Base-by-base conservation (phyloP, 768 basidiomycete genomes). In the Tubosaeta sp. region DNA sequence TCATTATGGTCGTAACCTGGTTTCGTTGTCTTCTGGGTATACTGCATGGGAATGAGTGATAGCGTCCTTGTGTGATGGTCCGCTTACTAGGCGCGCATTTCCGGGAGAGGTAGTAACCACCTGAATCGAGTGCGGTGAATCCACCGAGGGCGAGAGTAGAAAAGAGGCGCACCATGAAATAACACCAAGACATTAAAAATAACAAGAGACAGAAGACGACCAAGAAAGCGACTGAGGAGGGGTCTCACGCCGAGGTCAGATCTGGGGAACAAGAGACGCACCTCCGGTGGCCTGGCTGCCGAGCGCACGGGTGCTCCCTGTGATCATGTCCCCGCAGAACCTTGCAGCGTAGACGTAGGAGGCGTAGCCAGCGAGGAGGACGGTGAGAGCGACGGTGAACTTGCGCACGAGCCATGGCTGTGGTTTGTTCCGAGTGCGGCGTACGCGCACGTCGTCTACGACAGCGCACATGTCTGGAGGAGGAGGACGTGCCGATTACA, bases 401-500 rank as follows among this genome's bases (percentile, higher is more conserved):
- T 93, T 93, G 66, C 77, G 80, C 22, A 79, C 74, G 44, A 87
- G 69, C 88, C 88, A 91, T 48, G 88, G 84, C 53, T 87, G 87
- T 0, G 81, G 78, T 53, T 71, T 78, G 27, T 52, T 53, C 44
- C 73, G 62, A n/a, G 66, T 65, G 21, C 71, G 73, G 35, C 73
- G 71, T 1, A 71, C 66, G 5, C 69, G 69, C 1, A 76, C 77
- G 55, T 81, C 75, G 45, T 80, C 67, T 18, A 86, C 73, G 29
- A 82, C 71, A 8, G 80, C 81, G 49, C 82, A 85, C 63, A 63
- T 63, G 49, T 27, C 27, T 27, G 6, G 9, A 27, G 27, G 27
- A 27, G 27, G 27, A 27, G 27, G 27, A 9, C 6, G 27, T n/a
- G n/a, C n/a, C 14, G 43, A 41, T 32, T 58, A 54, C 51, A 51